Percentiles rank a stretch among this genome's conserved stretches.
Evolutionary conservation across 2,329 filamentous ascomycete genomes (phyloP).

Genomic region (Ascocoryne sarcoides): DNA sequence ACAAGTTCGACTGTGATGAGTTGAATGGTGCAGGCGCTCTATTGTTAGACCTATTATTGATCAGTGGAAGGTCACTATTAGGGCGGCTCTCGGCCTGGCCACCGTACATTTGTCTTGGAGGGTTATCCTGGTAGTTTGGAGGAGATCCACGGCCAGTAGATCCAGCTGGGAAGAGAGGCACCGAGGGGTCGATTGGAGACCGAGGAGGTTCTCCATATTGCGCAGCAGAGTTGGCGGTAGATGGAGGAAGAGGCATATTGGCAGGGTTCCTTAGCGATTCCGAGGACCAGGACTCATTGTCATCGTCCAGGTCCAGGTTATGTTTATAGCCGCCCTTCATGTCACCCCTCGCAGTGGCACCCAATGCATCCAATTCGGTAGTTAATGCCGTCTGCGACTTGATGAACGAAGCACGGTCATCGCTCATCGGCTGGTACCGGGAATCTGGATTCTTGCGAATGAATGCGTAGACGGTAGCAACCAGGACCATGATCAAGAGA

Average conservation of each 20-base stretch:
- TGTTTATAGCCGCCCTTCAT: conserved; percentile 50
- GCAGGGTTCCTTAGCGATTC: conserved; percentile 41
- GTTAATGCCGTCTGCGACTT: conserved; percentile 85
- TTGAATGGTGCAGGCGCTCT: conserved; percentile 28
- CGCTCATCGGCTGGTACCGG: conserved; percentile 91
- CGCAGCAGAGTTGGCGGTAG: conserved; percentile 22
- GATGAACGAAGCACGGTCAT: conserved; percentile 94
- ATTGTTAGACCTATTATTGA: conserved; percentile 19
- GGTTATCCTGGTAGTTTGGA: conserved; percentile 26
- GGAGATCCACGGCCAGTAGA: conserved; percentile 24
- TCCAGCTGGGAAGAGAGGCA: conserved; percentile 41
- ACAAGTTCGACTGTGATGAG: conserved; percentile 35
- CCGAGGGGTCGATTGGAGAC: conserved; percentile 41
- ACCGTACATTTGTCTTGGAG: conserved; percentile 17
- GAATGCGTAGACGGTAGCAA: conserved; percentile 70
- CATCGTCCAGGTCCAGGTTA: conserved; percentile 60
- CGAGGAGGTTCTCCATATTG: conserved; percentile 30
- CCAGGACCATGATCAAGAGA: conserved; percentile 71
- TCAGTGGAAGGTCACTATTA: conserved; percentile 16
- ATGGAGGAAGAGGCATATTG: conserved; percentile 28
- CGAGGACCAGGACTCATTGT: conserved; percentile 58
- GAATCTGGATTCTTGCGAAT: conserved; percentile 91
- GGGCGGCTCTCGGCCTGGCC: conserved; percentile 22
- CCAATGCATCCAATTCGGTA: conserved; percentile 84
- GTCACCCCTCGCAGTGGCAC: conserved; percentile 80